A percentile compares a stretch with the other conserved stretches of the same genome.
These are phyloP conservation scores for Schwanniomyces pseudopolymorphus DNA, from an alignment of 805 yeast species.

Conservation along the genomic window DNA sequence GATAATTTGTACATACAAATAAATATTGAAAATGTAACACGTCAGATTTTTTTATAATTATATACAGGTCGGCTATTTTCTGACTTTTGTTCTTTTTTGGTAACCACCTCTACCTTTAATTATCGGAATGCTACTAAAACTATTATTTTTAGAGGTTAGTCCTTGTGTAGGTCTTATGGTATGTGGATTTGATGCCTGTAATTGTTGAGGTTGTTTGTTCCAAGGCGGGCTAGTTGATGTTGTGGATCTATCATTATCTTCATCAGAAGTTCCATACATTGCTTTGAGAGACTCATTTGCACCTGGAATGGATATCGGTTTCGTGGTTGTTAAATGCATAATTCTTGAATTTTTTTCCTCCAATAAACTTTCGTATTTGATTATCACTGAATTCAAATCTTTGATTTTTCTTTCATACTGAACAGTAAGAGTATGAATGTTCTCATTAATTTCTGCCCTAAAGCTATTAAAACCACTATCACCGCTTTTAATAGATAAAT, in stretches of 20 bases:
- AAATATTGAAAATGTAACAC: not conserved
- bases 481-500: constrained; percentile 12
- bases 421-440: constrained; percentile 18
- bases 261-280: not conserved
- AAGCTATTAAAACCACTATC: constrained; percentile 22
- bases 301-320: constrained; percentile 38
- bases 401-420: constrained; percentile 36
- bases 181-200: not conserved
- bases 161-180: not conserved
- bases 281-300: not conserved
- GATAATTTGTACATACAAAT: not conserved
- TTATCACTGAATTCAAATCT: constrained; percentile 27
- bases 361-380: constrained; percentile 32
- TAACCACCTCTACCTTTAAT: constrained; percentile 45
- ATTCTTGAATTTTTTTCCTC: constrained; percentile 38
- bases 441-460: constrained; percentile 27
- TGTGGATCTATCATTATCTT: not conserved
- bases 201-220: not conserved
- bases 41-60: not conserved
- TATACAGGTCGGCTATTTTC: constrained; percentile 22
- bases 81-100: constrained; percentile 40
- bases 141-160: not conserved
- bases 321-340: constrained; percentile 33
- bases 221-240: not conserved
- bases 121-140: constrained; percentile 20